Evolutionary conservation across 176 grass and related monocot genomes (phyloP).

Genomic region (Rhynchospora pubera): DNA sequence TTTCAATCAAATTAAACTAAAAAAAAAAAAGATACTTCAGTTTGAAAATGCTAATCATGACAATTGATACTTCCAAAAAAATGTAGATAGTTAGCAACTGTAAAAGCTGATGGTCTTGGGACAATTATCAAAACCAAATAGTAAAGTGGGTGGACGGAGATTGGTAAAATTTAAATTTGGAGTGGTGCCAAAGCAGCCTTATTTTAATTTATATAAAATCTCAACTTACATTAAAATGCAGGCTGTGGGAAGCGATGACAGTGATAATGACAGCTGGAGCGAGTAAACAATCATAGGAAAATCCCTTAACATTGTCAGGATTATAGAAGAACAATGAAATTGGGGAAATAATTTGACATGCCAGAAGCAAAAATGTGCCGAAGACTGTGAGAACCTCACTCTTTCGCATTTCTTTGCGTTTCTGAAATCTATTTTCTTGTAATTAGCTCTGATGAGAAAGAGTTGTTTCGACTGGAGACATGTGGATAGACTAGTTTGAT

Average conservation of each 20-base stretch:
- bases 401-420: neutral
- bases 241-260: constrained; percentile 67
- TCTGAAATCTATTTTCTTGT: neutral
- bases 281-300: constrained; percentile 38
- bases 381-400: neutral
- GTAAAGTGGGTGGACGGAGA: neutral
- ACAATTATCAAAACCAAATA: neutral
- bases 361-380: neutral
- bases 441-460: neutral
- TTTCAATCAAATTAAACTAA: neutral
- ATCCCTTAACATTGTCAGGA: neutral
- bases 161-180: neutral
- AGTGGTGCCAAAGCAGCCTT: neutral
- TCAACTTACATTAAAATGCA: constrained; percentile 32
- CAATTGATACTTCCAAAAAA: neutral
- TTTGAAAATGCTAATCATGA: neutral
- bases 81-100: neutral
- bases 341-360: neutral
- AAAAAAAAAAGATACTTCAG: too few species aligned
- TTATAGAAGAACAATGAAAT: neutral
- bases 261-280: constrained; percentile 79
- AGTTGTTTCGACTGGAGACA: neutral
- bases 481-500: constrained; percentile 13
- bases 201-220: neutral
- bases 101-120: neutral